A percentile compares a stretch with the other conserved stretches of the same genome.
Evolutionary conservation across 2,329 filamentous ascomycete genomes (phyloP).

Genomic region (Diaporthe capsici): DNA sequence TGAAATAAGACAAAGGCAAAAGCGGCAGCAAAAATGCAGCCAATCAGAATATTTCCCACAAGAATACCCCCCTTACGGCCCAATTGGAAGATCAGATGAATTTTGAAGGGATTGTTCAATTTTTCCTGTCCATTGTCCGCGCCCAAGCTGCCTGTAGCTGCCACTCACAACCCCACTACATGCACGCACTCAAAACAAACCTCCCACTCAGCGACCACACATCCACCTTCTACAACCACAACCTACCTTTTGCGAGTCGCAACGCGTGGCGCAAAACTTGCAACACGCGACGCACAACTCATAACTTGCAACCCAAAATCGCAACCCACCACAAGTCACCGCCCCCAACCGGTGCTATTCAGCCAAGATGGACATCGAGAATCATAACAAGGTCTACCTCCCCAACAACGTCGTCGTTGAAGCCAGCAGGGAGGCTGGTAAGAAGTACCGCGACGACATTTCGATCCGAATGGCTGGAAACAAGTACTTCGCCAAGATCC

Average conservation of each 20-base stretch:
- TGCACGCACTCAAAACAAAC: background rate
- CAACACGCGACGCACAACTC: background rate
- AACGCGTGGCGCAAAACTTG: background rate
- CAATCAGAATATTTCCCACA: conserved; percentile 1
- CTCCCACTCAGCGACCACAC: background rate
- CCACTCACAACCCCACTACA: background rate
- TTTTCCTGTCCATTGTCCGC: background rate
- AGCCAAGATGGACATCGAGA: conserved; percentile 21
- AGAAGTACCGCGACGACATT: background rate
- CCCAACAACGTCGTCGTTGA: background rate
- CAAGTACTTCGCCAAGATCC: background rate
- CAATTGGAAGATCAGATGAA: conserved; percentile 5
- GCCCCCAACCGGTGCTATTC: background rate
- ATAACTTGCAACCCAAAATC: background rate
- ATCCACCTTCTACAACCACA: background rate
- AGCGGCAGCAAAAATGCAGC: too few relatives aligned
- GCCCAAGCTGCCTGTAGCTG: background rate
- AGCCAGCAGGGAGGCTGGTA: conserved; percentile 13
- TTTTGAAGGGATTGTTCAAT: background rate
- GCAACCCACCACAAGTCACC: background rate
- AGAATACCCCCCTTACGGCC: background rate
- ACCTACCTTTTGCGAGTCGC: background rate
- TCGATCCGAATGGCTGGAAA: background rate
- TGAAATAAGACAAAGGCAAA: too few relatives aligned
- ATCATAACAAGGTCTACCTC: conserved; percentile 13